Conservation (phyloP, 192 early-diverging fungal genomes). For the Coemansia sp. region DNA sequence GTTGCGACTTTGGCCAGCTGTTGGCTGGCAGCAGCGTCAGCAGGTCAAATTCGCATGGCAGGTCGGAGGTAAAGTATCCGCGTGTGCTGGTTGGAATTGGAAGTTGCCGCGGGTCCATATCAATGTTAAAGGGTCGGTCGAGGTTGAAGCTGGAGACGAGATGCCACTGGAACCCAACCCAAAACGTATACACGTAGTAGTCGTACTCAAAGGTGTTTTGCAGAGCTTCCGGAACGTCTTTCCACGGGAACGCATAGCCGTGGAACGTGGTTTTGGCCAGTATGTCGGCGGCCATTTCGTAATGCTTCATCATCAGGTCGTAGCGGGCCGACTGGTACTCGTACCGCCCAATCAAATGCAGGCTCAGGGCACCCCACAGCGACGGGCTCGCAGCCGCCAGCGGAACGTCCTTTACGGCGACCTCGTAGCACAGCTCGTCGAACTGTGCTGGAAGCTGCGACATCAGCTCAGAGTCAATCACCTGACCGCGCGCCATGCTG, state of each 20-base stretch:
- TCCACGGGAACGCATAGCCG: slow-evolving; percentile 44
- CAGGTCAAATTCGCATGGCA: slow-evolving; percentile 42
- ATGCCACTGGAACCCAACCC: slow-evolving; percentile 53
- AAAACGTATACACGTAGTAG: slow-evolving; percentile 52
- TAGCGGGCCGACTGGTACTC: slow-evolving; percentile 51
- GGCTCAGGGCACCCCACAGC: slow-evolving; percentile 43
- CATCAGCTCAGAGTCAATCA: slow-evolving; percentile 30
- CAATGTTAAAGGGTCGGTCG: slow-evolving; percentile 41
- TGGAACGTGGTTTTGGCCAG: slow-evolving; percentile 34
- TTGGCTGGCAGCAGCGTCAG: slow-evolving; percentile 36
- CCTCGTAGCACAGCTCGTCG: slow-evolving; percentile 51
- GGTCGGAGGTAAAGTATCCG: slow-evolving; percentile 41
- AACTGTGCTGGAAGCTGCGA: slow-evolving; percentile 40
- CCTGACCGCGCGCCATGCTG: slow-evolving; percentile 48
- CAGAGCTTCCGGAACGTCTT: slow-evolving; percentile 16
- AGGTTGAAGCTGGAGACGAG: slow-evolving; percentile 46
- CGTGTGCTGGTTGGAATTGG: slow-evolving; percentile 25
- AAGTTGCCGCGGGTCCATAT: slow-evolving; percentile 17
- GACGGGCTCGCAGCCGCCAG: slow-evolving; percentile 28
- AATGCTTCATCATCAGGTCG: slow-evolving; percentile 45
- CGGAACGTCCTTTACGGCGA: slow-evolving; percentile 29
- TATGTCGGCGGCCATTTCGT: slow-evolving; percentile 50
- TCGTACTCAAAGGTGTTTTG: slow-evolving; percentile 49
- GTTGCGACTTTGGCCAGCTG: slow-evolving; percentile 29
- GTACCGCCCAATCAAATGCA: slow-evolving; percentile 45